phyloP scores from a whole-genome alignment of 805 yeast species.

The Clavispora fructus region DNA sequence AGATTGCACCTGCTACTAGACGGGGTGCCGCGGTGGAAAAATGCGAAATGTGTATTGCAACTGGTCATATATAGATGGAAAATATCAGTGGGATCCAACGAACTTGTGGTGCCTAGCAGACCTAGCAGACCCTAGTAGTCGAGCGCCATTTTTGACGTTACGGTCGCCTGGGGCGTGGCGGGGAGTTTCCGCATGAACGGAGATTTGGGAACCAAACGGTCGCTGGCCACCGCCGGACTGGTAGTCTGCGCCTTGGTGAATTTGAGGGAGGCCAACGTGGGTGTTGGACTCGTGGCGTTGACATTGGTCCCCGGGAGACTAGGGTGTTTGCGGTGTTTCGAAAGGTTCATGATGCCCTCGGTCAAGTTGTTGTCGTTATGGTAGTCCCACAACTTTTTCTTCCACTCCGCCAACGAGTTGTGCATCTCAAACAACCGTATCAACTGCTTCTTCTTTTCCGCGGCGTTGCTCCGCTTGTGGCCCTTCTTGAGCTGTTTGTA shows the following conservation, averaged over 20 bases:
- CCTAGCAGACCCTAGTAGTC: conserved; percentile 5
- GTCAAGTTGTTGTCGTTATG: conserved; percentile 30
- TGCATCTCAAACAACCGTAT: conserved; percentile 45
- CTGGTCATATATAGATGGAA: not conserved
- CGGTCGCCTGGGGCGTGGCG: not conserved
- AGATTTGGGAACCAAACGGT: not conserved
- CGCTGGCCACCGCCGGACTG: not conserved
- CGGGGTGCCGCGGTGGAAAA: not conserved
- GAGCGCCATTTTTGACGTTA: conserved; percentile 2
- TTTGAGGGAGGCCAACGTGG: conserved; percentile 4
- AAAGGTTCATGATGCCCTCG: conserved; percentile 29
- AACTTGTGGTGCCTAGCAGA: no score
- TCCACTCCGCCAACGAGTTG: conserved; percentile 49
- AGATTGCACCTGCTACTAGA: not conserved
- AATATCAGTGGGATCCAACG: no score
- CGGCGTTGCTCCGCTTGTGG: conserved; percentile 4
- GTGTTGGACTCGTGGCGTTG: not conserved
- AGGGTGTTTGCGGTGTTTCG: conserved; percentile 30
- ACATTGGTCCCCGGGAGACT: not conserved
- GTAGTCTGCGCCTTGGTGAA: conserved; percentile 2
- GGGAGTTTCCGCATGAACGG: not conserved
- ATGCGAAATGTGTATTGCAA: not conserved
- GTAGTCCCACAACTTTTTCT: conserved; percentile 48
- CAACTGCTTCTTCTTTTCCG: conserved; percentile 20
- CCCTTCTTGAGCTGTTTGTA: conserved; percentile 9